Base-by-base conservation (phyloP, 495 filamentous ascomycete species). In the Penicillium cosmopolitanum region DNA sequence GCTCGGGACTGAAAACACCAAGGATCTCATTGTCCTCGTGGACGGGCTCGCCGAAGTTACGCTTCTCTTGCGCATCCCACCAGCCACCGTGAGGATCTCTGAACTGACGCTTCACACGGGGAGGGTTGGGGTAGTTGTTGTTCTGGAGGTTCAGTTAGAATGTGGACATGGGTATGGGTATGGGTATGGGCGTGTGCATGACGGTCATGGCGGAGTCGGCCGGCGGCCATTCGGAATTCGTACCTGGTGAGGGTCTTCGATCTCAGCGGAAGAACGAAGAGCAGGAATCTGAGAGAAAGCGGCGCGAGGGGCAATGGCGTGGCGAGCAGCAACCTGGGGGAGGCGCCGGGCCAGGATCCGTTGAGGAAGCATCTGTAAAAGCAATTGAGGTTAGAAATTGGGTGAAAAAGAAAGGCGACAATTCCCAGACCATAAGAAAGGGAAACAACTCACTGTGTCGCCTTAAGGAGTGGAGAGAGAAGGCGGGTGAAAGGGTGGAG, bases 1-100 rank as follows among this genome's bases (percentile, higher is more conserved):
- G 89, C 68, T 97, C 86, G 2, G 90, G 85, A 51, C 89, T 88
- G 78, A 99, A 94, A 56, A 96, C 87, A 67, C 94, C 93, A 19
- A 98, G 82, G 54, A 97, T 86, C 73, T 99, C 96, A 69, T 98
- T 88, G 75, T 99, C 96, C 76, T 99, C 96, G 73, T 99, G 94
- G 28, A 96, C 85, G 4, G 93, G 89, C 75, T 99, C 96, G 67
- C 92, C 92, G 66, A 87, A 99, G 80, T 98, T 97, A 57, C 93
- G 87, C 66, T 93, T 89, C 73, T 97, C 94, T 71, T 98, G 93
- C 80, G 92, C 89, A 75, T 98, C 93, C 94, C 94, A 98, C 92
- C 93, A 98, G 71, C 92, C 89, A 66, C 76, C 94, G 70, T 98
- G 85, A 36, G 96, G 96, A 71, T 98, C 96, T 72, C 96, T 91